Percentiles rank a stretch among this genome's conserved stretches.
Evolutionary conservation across 331 rosid genomes (phyloP).

Genomic region (Acacia concinna): DNA sequence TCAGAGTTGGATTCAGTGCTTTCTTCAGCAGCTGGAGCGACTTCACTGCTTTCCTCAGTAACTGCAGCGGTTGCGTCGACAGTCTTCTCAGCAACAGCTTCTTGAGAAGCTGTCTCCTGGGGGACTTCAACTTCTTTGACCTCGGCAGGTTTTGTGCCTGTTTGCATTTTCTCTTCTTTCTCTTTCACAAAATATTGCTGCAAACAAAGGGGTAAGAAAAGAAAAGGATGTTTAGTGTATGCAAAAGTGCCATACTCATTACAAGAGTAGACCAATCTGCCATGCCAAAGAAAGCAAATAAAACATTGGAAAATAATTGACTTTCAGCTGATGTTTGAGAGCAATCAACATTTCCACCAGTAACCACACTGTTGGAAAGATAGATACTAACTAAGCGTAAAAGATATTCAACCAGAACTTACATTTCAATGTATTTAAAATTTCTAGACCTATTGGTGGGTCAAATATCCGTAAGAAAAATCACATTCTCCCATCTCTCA

Average conservation of each 20-base stretch:
- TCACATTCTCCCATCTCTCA: background rate
- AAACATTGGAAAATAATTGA: background rate
- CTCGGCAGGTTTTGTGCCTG: slow-evolving; percentile 44
- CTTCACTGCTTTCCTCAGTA: slow-evolving; percentile 47
- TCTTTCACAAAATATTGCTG: slow-evolving; percentile 64
- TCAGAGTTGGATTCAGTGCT: slow-evolving; percentile 31
- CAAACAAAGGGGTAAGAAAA: slow-evolving; percentile 10
- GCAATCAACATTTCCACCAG: background rate
- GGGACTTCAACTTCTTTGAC: slow-evolving; percentile 54
- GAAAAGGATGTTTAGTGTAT: background rate
- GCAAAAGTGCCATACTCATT: background rate
- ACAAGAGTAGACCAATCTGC: background rate
- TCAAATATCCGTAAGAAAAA: background rate
- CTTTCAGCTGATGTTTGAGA: background rate
- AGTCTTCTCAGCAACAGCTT: slow-evolving; percentile 28
- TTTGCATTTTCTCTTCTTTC: slow-evolving; percentile 44
- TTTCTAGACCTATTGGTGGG: background rate
- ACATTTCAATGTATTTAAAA: background rate
- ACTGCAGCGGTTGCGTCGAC: slow-evolving; percentile 37
- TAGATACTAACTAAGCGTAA: background rate
- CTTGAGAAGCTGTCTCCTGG: slow-evolving; percentile 31
- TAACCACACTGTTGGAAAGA: background rate
- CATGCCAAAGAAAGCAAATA: background rate
- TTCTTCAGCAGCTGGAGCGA: slow-evolving; percentile 29
- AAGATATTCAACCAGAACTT: background rate